Base-by-base conservation (phyloP, 1,139 yeast species). In the Sugiyamaella neomexicana region DNA sequence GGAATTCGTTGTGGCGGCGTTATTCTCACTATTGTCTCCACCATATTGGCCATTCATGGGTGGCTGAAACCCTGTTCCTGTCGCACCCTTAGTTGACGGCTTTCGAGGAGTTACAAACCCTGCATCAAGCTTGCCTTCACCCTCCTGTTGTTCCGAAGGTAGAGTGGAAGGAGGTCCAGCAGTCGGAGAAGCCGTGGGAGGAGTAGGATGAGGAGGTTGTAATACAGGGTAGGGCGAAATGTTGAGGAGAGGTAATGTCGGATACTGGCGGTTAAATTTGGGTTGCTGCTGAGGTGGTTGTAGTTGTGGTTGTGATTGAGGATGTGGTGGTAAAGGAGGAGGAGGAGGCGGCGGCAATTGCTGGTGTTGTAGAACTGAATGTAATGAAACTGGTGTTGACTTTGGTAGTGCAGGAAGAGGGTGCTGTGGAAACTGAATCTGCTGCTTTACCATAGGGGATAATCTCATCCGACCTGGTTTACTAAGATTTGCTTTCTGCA, bases 401-500 rank as follows among this genome's bases (percentile, higher is more conserved):
- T 16, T n/a, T 10, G 32, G 34, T 20, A 31, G 31, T 5, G 42
- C n/a, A 16, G 37, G 23, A n/a, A 20, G 20, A 13, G 37, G 43
- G 8, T 29, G 36, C 15, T 37, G 56, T n/a, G 43, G 53, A 13
- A 38, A 45, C 15, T 48, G 55, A 25, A 31, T 40, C 43, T 38
- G 54, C 15, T 42, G 53, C 32, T 32, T 34, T 2, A 31, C 38
- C 45, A 38, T 40, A 10, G 51, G 51, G 15, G 51, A 47, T 15
- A 40, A 29, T 31, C 51, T 38, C 37, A 40, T 27, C 31, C 39
- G 38, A 31, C 45, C 51, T 13, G 51, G 51, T 53, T 46, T 53
- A 45, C 53, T 51, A 37, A 40, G 53, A 59, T 81, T 82, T 70
- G 91, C 83, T 72, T 89, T 88, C 62, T 78, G 81, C 68, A 90